Conservation (phyloP, 2,329 filamentous ascomycete species). For the Elsinoe ampelina region DNA sequence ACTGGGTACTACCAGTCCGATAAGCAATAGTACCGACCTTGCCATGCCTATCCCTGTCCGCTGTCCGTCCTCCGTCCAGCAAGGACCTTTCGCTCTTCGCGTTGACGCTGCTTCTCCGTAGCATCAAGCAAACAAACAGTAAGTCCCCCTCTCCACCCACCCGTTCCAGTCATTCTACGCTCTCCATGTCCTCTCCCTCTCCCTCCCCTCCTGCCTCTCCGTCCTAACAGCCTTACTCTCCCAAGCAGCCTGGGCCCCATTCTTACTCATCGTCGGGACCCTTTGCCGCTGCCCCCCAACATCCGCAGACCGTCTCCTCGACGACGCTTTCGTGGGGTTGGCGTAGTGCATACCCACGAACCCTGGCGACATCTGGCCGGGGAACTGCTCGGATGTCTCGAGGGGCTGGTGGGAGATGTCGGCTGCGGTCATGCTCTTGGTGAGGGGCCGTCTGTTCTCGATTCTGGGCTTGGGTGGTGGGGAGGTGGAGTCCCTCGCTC, state of each 20-base stretch:
- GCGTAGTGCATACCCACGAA: conserved; percentile 11
- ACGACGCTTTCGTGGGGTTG: neutral
- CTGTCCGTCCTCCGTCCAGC: too few species aligned
- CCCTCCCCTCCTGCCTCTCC: neutral
- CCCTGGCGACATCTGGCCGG: neutral
- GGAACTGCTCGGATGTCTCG: neutral
- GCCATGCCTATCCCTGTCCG: neutral
- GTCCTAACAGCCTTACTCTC: conserved; percentile 1
- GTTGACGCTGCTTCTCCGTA: neutral
- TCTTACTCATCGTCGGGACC: conserved; percentile 8
- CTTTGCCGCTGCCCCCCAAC: neutral
- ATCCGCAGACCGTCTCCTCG: conserved; percentile 7
- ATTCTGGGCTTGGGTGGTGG: conserved; percentile 12
- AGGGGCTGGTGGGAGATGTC: neutral
- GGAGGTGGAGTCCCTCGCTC: neutral
- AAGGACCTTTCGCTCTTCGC: neutral
- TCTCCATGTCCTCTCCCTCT: neutral
- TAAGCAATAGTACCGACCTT: neutral
- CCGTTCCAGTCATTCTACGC: neutral
- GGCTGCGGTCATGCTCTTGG: conserved; percentile 2
- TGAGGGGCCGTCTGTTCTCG: neutral
- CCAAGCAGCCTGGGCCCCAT: conserved; percentile 12
- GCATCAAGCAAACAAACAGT: neutral
- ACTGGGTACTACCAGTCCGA: neutral
- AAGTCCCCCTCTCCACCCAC: neutral